Conservation (phyloP, 75 land plant genomes). For the Cupressus sempervirens region DNA sequence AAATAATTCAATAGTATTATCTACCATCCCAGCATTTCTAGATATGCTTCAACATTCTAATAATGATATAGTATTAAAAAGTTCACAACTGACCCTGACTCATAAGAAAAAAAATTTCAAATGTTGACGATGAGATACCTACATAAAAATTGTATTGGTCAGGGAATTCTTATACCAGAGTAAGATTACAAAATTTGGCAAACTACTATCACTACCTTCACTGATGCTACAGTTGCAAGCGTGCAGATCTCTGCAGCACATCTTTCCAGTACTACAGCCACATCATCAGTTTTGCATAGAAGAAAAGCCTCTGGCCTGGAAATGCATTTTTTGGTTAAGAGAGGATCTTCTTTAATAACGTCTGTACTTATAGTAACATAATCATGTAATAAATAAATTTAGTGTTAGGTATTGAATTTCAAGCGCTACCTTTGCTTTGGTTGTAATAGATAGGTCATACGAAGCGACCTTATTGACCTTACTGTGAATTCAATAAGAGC, state of each 20-base stretch:
- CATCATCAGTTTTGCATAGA: constrained; percentile 37
- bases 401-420: constrained; percentile 15
- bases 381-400: not conserved
- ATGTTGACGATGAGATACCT: not conserved
- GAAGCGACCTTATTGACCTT: constrained; percentile 64
- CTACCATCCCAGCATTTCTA: not conserved
- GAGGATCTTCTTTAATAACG: not conserved
- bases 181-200: not conserved
- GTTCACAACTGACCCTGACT: not conserved
- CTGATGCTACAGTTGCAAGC: constrained; percentile 57
- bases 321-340: not conserved
- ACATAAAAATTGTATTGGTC: not conserved
- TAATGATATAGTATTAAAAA: not conserved
- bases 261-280: constrained; percentile 25
- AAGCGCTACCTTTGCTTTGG: constrained; percentile 53
- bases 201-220: constrained; percentile 36
- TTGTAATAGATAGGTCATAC: constrained; percentile 33
- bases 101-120: not conserved
- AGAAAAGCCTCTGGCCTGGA: constrained; percentile 66
- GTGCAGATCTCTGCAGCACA: constrained; percentile 61
- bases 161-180: not conserved
- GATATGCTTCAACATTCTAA: not conserved
- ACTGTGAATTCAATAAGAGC: constrained; percentile 51
- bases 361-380: not conserved
- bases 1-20: too few relatives aligned